Evolutionary conservation across 306 rosid genomes (phyloP), one percentile per base, ranked within the genome.

Genomic region (Acacia acuminata): DNA sequence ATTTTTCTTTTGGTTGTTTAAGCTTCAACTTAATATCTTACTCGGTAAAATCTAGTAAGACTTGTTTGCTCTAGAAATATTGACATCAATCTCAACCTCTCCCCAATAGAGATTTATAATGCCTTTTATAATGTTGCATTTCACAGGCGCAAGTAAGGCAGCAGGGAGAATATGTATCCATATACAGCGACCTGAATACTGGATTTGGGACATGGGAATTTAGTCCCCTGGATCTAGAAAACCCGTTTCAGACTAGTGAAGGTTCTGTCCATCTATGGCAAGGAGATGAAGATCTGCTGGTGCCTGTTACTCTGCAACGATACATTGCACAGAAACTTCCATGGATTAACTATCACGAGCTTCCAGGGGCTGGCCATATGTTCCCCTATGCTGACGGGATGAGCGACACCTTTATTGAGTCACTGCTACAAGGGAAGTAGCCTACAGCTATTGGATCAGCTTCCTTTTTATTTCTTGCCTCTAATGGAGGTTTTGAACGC

Each of bases 121-220:
- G 36, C 36, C 36, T 32, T 32, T 3, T 32, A 32, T 75, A 2
- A n/a, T 70, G 42, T 79, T 83, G 60, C 67, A 73, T 58, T 88
- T 45, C 43, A 45, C 87, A 93, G 97, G 89, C 36, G 45, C 79
- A 85, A 67, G 68, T 79, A 64, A 85, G 76, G 64, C 94, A 89
- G 75, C 97, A 90, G 84, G 97, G 97, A 76, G 87, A 82, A 22
- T 73, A 76, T 10, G 94, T 88, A 80, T 75, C 87, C 3, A 6
- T 91, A 24, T 84, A 86, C 83, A 88, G 84, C n/a, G 93, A 91
- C 87, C 0, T 84, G 78, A 89, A 13, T 79, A 19, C 90, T 78
- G 90, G 85, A 83, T 91, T 88, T 76, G 94, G 94, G 83, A 87
- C 10, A 67, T 93, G 97, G 97, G 95, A 89, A 56, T 92, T 90